These are phyloP conservation scores for Pseudocercospora vitis DNA, from an alignment of 2,329 filamentous ascomycete genomes.

Conservation along the genomic window DNA sequence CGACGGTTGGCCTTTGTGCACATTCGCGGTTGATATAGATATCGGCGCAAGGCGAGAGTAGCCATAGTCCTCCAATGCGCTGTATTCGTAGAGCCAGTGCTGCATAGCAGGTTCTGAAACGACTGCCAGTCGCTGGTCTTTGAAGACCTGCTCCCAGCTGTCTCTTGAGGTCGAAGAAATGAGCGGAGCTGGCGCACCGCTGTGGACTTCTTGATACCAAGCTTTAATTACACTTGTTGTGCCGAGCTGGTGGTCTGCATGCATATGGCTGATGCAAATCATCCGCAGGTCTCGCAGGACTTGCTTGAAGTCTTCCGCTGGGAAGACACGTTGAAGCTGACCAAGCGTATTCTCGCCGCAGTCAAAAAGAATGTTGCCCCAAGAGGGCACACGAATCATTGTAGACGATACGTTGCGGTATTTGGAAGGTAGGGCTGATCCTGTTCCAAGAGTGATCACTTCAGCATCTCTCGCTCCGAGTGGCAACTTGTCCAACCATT, in stretches of 20 bases:
- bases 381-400: constrained; percentile 76
- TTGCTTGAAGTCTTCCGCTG: constrained; percentile 62
- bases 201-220: constrained; percentile 66
- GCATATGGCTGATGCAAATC: constrained; percentile 92
- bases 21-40: constrained; percentile 39
- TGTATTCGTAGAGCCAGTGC: constrained; percentile 75
- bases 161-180: constrained; percentile 1
- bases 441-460: constrained; percentile 84
- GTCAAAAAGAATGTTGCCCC: constrained; percentile 88
- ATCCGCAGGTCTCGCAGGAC: constrained; percentile 75
- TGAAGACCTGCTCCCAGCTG: constrained; percentile 30
- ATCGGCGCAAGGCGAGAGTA: constrained; percentile 60
- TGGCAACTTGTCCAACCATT: constrained; percentile 66
- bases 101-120: constrained; percentile 72
- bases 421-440: constrained; percentile 85
- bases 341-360: constrained; percentile 90
- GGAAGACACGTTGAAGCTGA: constrained; percentile 75
- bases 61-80: constrained; percentile 73
- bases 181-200: constrained; percentile 33
- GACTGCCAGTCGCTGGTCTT: constrained; percentile 55
- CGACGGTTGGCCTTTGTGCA: constrained; percentile 25
- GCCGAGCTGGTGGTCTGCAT: constrained; percentile 94
- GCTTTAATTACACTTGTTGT: constrained; percentile 76
- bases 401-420: constrained; percentile 94
- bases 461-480: constrained; percentile 66